phyloP scores from a whole-genome alignment of 2,329 filamentous ascomycete species.

The Colletotrichum tropicicola region DNA sequence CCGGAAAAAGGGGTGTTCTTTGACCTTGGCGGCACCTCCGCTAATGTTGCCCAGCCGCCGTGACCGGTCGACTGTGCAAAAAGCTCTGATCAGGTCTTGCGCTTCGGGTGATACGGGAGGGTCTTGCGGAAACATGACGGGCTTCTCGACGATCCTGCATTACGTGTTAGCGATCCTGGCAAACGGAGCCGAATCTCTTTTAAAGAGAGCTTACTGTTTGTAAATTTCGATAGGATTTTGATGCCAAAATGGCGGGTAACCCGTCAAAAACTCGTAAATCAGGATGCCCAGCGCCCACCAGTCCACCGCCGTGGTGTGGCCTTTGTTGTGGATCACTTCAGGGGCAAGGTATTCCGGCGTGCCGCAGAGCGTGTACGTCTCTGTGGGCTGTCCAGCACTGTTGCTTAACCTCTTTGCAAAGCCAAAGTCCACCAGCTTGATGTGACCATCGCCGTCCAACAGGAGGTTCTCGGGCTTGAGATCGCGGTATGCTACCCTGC shows the following conservation, averaged over 20 bases:
- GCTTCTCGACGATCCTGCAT: constrained; percentile 80
- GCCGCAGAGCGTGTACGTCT: constrained; percentile 86
- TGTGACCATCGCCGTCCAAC: constrained; percentile 79
- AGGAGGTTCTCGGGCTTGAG: constrained; percentile 86
- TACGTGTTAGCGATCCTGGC: neutral
- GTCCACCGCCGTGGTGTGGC: constrained; percentile 79
- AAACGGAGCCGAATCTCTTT: neutral
- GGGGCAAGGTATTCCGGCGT: constrained; percentile 87
- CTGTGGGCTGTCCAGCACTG: constrained; percentile 58
- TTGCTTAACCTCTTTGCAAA: constrained; percentile 82
- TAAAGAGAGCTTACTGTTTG: constrained; percentile 66
- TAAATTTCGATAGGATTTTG: constrained; percentile 89
- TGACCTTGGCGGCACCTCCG: constrained; percentile 77
- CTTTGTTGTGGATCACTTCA: constrained; percentile 86
- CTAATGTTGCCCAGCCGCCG: constrained; percentile 81
- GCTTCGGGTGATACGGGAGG: constrained; percentile 72
- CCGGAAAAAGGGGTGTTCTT: constrained; percentile 79
- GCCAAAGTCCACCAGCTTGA: constrained; percentile 86
- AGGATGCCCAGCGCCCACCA: constrained; percentile 90
- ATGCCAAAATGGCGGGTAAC: constrained; percentile 88
- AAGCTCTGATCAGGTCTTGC: constrained; percentile 77
- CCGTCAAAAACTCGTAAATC: constrained; percentile 85
- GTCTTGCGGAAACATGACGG: constrained; percentile 77
- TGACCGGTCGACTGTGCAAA: constrained; percentile 83
- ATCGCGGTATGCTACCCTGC: constrained; percentile 81